Evolutionary conservation across 2,329 filamentous ascomycete genomes (phyloP).

Genomic region (Rachicladosporium sp.): DNA sequence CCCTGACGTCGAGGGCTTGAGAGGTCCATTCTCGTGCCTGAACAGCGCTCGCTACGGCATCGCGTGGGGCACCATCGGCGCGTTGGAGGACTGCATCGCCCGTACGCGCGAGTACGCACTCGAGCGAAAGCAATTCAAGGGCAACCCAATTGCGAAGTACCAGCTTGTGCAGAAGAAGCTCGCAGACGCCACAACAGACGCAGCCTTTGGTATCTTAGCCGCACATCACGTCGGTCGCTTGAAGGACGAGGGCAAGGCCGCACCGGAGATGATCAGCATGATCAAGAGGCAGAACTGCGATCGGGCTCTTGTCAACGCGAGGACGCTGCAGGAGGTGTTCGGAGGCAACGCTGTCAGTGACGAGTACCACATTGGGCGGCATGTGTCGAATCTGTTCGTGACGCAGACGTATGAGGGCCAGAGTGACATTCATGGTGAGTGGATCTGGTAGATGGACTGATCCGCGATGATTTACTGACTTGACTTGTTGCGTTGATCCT

Average conservation of each 20-base stretch:
- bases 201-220: conserved; percentile 80
- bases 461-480: too few species aligned
- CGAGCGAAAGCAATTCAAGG: conserved; percentile 90
- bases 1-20: conserved; percentile 72
- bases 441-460: too few species aligned
- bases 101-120: conserved; percentile 77
- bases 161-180: conserved; percentile 97
- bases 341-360: conserved; percentile 97
- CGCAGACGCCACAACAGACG: conserved; percentile 82
- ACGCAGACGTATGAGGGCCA: conserved; percentile 98
- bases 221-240: conserved; percentile 81
- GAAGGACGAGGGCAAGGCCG: conserved; percentile 78
- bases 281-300: conserved; percentile 98
- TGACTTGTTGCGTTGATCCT: too few species aligned
- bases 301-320: conserved; percentile 64
- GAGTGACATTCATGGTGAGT: conserved; percentile 83
- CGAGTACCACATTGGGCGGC: conserved; percentile 87
- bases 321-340: conserved; percentile 85
- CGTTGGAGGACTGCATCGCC: conserved; percentile 79
- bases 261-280: conserved; percentile 94
- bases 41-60: conserved; percentile 93
- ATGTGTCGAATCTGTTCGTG: conserved; percentile 92
- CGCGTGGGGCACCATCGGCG: conserved; percentile 84
- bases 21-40: conserved; percentile 82
- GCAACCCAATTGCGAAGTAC: conserved; percentile 87